Percentiles rank a stretch among this genome's conserved stretches.
Conservation (phyloP, 345 rosid genomes). For the Heritiera littoralis region DNA sequence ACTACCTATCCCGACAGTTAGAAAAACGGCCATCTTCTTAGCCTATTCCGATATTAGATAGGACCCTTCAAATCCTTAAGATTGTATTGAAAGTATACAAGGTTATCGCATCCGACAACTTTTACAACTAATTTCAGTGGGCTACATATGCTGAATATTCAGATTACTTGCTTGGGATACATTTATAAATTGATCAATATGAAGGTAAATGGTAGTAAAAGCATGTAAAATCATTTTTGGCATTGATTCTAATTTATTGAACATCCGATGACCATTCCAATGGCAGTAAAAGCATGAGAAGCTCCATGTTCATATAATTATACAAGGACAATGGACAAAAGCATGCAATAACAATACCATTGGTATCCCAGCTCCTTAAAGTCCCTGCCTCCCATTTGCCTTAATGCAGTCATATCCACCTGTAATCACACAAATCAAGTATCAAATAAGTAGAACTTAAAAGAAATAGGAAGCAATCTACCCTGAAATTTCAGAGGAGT, state of each 20-base stretch:
- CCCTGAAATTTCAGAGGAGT: background rate
- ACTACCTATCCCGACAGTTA: background rate
- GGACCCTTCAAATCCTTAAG: background rate
- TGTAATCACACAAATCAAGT: slow-evolving; percentile 22
- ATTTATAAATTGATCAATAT: background rate
- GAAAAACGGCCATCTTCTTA: background rate
- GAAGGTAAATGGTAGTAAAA: background rate
- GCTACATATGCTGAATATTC: background rate
- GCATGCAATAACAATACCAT: slow-evolving; percentile 41
- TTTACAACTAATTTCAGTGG: background rate
- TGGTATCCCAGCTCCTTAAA: slow-evolving; percentile 58
- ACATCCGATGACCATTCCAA: no score
- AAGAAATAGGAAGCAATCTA: background rate
- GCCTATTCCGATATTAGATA: background rate
- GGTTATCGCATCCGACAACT: background rate
- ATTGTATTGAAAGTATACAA: background rate
- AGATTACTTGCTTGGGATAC: background rate
- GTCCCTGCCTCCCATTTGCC: slow-evolving; percentile 54
- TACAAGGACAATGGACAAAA: background rate
- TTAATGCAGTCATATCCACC: slow-evolving; percentile 59
- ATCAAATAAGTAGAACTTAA: background rate
- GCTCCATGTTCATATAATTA: background rate
- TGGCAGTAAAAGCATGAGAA: no score
- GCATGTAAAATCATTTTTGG: background rate
- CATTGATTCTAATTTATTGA: background rate